Conservation (phyloP, 306 rosid genomes). For the Lotus japonicus region DNA sequence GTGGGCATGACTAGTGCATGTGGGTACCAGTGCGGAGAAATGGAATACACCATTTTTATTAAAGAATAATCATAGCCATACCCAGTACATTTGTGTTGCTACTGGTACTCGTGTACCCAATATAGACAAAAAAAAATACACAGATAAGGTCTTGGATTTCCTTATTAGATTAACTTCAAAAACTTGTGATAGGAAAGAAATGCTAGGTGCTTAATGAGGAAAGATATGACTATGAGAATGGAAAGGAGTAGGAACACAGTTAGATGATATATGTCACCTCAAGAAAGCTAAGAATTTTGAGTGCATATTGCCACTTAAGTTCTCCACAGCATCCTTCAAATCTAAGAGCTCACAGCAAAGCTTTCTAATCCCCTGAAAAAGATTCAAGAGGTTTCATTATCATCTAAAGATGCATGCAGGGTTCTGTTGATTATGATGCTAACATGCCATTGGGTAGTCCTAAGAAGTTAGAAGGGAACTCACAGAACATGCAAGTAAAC, state of each 20-base stretch:
- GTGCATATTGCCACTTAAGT: constrained; percentile 85
- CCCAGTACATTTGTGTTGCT: neutral
- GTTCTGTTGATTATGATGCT: neutral
- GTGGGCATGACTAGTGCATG: neutral
- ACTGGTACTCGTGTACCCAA: neutral
- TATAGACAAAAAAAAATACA: neutral
- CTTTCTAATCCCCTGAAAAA: constrained; percentile 84
- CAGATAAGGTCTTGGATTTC: neutral
- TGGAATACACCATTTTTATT: neutral
- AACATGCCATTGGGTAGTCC: neutral
- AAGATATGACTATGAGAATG: neutral
- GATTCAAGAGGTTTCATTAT: constrained; percentile 1
- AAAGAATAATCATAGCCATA: neutral
- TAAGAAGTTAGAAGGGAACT: constrained; percentile 1
- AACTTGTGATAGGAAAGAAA: neutral
- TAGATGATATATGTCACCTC: constrained; percentile 41
- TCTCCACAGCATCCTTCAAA: constrained; percentile 94
- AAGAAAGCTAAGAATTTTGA: constrained; percentile 86
- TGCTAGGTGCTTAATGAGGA: neutral
- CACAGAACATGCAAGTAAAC: constrained; percentile 1
- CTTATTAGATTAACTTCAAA: neutral
- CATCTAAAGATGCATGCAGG: neutral
- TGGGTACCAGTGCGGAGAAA: neutral
- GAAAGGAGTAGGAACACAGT: neutral
- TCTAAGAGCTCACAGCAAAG: constrained; percentile 93